Percentiles rank a stretch among this genome's conserved stretches.
These are phyloP conservation scores for Vigna radiata DNA, from an alignment of 306 rosid genomes.

Conservation along the genomic window DNA sequence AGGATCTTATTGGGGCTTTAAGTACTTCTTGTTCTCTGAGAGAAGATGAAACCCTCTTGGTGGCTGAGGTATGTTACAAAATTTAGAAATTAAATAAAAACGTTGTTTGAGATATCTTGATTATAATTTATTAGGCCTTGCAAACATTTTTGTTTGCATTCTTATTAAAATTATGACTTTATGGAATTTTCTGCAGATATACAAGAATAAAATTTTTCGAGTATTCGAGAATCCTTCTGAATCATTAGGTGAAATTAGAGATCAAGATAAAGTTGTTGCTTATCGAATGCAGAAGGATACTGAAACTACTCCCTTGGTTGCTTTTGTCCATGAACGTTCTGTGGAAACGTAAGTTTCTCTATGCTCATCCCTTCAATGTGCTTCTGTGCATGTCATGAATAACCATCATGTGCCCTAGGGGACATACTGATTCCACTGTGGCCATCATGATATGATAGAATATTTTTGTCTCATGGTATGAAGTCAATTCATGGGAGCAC, in stretches of 20 bases:
- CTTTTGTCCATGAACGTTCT: conserved; percentile 60
- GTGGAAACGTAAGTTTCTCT: conserved; percentile 58
- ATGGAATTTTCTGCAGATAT: conserved; percentile 57
- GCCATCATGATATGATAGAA: conserved; percentile 14
- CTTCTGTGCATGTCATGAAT: conserved; percentile 22
- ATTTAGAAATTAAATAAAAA: conserved; percentile 16
- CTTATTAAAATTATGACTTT: conserved; percentile 26
- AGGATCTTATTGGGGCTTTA: conserved; percentile 70
- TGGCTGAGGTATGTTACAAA: conserved; percentile 72
- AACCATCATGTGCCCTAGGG: conserved; percentile 16
- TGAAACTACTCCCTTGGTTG: conserved; percentile 55
- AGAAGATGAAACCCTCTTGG: conserved; percentile 76
- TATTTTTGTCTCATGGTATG: conserved; percentile 9
- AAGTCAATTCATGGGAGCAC: conserved; percentile 26
- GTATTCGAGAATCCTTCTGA: conserved; percentile 62
- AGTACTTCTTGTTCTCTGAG: conserved; percentile 65
- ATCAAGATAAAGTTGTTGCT: conserved; percentile 77
- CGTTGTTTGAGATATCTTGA: conserved; percentile 7
- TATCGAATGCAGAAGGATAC: conserved; percentile 67
- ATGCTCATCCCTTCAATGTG: not conserved
- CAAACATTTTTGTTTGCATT: conserved; percentile 30
- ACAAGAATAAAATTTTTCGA: conserved; percentile 53
- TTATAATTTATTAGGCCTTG: conserved; percentile 16
- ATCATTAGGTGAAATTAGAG: conserved; percentile 65
- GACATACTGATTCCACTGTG: conserved; percentile 15